Evolutionary conservation across 192 early-diverging fungal species (phyloP).

Genomic region (Backusella liffmaniae): DNA sequence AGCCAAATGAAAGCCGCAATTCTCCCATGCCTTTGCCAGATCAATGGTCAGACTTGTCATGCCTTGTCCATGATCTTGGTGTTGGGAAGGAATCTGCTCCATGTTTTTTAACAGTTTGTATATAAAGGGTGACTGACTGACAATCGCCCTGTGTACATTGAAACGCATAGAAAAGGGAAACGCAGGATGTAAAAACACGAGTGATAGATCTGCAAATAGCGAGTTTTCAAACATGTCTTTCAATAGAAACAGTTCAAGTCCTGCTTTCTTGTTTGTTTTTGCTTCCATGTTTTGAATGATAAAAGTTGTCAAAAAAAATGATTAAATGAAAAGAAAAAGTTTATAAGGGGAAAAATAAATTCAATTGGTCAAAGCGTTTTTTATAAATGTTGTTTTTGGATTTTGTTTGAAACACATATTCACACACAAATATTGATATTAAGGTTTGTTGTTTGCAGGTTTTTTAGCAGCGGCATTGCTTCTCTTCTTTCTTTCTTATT

Average conservation of each 20-base stretch:
- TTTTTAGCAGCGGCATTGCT: not conserved
- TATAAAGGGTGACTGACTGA: conserved; percentile 30
- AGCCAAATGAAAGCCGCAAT: conserved; percentile 26
- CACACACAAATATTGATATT: not conserved
- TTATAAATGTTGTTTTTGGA: not conserved
- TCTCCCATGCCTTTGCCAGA: conserved; percentile 17
- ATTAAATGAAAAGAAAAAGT: not conserved
- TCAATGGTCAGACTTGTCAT: conserved; percentile 20
- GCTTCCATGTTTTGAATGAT: not conserved
- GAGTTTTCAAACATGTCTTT: conserved; percentile 32
- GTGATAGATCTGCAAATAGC: conserved; percentile 27
- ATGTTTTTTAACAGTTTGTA: conserved; percentile 19
- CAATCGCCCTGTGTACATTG: conserved; percentile 29
- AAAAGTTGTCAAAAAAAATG: not conserved
- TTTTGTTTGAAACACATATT: not conserved
- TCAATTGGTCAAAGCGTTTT: not conserved
- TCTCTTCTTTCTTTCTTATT: not conserved
- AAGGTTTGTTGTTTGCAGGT: not conserved
- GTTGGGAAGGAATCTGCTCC: not conserved
- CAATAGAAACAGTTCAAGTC: conserved; percentile 17
- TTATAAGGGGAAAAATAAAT: not conserved
- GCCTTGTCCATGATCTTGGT: not conserved
- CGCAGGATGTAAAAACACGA: conserved; percentile 26
- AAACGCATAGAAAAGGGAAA: conserved; percentile 33
- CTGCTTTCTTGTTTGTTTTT: not conserved